A percentile compares a stretch with the other conserved stretches of the same genome.
Evolutionary conservation across 306 rosid species (phyloP).

Genomic region (Senna siamea): DNA sequence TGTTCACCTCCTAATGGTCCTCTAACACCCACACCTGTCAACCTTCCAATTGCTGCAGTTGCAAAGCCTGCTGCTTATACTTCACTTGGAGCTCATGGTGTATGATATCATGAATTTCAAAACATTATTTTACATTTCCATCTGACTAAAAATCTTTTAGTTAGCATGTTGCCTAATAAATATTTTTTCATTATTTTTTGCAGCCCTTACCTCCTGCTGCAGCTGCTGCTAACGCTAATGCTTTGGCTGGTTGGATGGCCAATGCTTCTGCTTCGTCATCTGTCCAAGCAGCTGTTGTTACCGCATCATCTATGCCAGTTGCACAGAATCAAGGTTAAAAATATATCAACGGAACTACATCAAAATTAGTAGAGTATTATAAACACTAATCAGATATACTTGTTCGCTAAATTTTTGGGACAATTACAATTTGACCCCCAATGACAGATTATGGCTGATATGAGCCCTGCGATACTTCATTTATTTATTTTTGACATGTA

Average conservation of each 20-base stretch:
- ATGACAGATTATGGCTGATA: background rate
- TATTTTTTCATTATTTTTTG: conserved; percentile 24
- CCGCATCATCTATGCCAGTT: conserved; percentile 75
- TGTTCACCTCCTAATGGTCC: conserved; percentile 77
- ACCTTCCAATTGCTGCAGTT: conserved; percentile 72
- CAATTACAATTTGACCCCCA: background rate
- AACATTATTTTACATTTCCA: conserved; percentile 26
- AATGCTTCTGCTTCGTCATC: conserved; percentile 87
- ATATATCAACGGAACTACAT: background rate
- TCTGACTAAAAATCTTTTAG: background rate
- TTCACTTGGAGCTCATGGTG: conserved; percentile 73
- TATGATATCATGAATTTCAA: conserved; percentile 58
- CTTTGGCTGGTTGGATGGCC: conserved; percentile 93
- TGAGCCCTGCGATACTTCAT: background rate
- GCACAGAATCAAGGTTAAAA: conserved; percentile 82
- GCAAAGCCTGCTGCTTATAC: conserved; percentile 74
- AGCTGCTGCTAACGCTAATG: conserved; percentile 69
- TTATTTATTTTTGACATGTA: background rate
- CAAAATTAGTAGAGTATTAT: background rate
- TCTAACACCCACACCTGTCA: conserved; percentile 65
- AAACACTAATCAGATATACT: background rate
- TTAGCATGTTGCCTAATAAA: conserved; percentile 26
- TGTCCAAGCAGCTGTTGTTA: conserved; percentile 88
- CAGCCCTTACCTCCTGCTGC: conserved; percentile 74
- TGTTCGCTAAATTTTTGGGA: background rate